Conservation (phyloP, 305 asterid species). For the Fraxinus greggii region DNA sequence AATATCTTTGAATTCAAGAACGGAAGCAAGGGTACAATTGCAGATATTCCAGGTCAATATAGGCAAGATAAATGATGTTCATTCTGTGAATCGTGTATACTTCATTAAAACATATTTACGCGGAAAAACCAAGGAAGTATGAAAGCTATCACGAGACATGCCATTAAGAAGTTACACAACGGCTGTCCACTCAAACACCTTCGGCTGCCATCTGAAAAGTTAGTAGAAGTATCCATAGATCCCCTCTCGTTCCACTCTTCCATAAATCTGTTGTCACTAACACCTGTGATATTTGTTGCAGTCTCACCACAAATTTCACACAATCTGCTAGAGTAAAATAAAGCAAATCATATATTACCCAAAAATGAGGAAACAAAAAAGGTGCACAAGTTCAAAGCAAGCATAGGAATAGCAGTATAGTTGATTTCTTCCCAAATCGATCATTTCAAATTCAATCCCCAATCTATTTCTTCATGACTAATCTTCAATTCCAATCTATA, state of each 20-base stretch:
- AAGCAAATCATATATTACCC: neutral
- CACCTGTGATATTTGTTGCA: constrained; percentile 52
- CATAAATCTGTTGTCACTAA: constrained; percentile 43
- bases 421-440: neutral
- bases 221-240: constrained; percentile 20
- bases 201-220: constrained; percentile 30
- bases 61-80: neutral
- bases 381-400: neutral
- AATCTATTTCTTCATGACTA: neutral
- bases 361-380: neutral
- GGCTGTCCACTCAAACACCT: constrained; percentile 57
- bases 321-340: constrained; percentile 38
- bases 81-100: neutral
- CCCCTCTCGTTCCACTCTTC: constrained; percentile 61
- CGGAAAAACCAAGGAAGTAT: constrained; percentile 77
- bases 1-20: neutral
- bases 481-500: neutral
- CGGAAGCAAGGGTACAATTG: neutral
- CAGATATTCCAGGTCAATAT: neutral
- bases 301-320: constrained; percentile 72
- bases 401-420: neutral
- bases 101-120: constrained; percentile 29
- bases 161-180: constrained; percentile 66
- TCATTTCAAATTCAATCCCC: neutral
- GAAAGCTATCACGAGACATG: constrained; percentile 63